A percentile compares a stretch with the other conserved stretches of the same genome.
Evolutionary conservation across 177 flowering plant genomes (phyloP).

Genomic region (Telopea speciosissima): DNA sequence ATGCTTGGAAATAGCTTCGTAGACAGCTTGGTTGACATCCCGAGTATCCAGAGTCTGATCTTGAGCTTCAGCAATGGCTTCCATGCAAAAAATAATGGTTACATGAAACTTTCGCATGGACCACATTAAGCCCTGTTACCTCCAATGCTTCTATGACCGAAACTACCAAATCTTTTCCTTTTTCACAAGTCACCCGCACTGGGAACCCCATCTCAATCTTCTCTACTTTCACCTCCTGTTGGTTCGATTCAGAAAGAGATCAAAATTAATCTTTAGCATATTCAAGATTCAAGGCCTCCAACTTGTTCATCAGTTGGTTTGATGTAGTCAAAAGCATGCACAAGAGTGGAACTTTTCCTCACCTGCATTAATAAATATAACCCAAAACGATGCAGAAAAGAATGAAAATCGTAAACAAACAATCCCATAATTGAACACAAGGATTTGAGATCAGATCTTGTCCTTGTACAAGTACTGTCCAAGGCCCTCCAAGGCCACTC

Average conservation of each 20-base stretch:
- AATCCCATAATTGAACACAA: too few species aligned
- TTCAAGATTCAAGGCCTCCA: too few species aligned
- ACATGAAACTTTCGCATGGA: conserved; percentile 47
- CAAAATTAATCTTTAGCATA: too few species aligned
- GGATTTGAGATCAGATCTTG: too few species aligned
- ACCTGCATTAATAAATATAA: too few species aligned
- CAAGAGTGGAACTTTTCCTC: too few species aligned
- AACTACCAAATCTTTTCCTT: conserved; percentile 35
- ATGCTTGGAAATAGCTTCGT: conserved; percentile 24
- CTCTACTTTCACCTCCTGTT: conserved; percentile 56
- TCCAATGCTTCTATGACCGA: conserved; percentile 45
- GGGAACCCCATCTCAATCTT: conserved; percentile 30
- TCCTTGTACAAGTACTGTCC: too few species aligned
- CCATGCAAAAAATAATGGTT: conserved; percentile 44
- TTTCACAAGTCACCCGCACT: conserved; percentile 35
- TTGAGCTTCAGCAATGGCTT: conserved; percentile 41
- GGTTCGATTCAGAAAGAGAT: neutral
- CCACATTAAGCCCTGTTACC: conserved; percentile 39
- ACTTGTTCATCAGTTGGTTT: too few species aligned
- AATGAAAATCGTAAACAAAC: too few species aligned
- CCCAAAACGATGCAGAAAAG: too few species aligned
- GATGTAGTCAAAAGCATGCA: too few species aligned
- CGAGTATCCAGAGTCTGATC: conserved; percentile 26
- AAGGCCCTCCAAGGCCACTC: too few species aligned
- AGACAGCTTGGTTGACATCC: conserved; percentile 26